phyloP scores from a whole-genome alignment of 345 rosid species.

The Kernera saxatilis region DNA sequence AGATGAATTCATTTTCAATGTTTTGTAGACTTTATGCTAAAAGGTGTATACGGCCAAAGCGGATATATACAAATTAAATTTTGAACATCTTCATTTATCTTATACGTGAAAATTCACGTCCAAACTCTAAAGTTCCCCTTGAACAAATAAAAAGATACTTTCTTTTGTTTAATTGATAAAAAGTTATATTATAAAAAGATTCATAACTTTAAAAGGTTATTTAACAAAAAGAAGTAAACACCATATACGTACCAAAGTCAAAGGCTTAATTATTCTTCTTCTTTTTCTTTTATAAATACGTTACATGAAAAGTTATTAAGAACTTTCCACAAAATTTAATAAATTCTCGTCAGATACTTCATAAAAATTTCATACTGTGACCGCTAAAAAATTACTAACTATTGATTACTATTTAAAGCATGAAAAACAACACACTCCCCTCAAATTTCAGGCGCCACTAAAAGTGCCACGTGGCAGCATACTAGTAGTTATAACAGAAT shows the following conservation, averaged over 20 bases:
- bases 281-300: neutral
- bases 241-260: constrained; percentile 7
- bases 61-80: neutral
- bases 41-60: neutral
- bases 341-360: constrained; percentile 13
- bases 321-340: constrained; percentile 12
- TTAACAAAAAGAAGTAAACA: neutral
- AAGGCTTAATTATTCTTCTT: neutral
- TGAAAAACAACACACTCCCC: constrained; percentile 9
- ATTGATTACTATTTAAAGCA: constrained; percentile 1
- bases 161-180: neutral
- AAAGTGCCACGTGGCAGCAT: constrained; percentile 3
- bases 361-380: neutral
- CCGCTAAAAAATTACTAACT: constrained; percentile 5
- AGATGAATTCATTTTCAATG: neutral
- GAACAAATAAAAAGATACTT: neutral
- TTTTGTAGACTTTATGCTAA: constrained; percentile 16
- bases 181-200: neutral
- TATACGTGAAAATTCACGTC: constrained; percentile 28
- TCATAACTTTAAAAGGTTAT: neutral
- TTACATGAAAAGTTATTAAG: neutral
- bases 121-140: constrained; percentile 9
- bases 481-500: neutral
- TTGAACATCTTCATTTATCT: constrained; percentile 25
- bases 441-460: neutral